Evolutionary conservation across 108 stramenopile genomes (phyloP), one percentile per base, ranked within the genome.

Genomic region (Nitzschia sp.): DNA sequence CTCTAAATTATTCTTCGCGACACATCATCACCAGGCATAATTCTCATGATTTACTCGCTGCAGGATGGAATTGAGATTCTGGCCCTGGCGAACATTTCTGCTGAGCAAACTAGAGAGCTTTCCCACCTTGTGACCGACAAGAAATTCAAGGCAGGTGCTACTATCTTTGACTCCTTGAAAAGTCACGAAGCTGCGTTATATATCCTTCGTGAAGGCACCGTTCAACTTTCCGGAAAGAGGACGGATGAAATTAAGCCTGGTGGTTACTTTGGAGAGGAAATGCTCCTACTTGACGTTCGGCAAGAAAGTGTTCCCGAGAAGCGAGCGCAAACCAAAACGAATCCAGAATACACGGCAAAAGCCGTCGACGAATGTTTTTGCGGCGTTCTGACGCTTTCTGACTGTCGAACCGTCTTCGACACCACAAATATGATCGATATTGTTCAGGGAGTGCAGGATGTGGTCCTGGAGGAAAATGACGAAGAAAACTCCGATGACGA

Each of bases 131-230:
- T 94, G 21, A 33, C 35, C 0, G 79, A 80, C 44, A 79, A 80
- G 35, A 80, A 78, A 45, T 96, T 76, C 66, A 52, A 78, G 60
- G 73, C 80, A 34, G 93, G 88, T 3, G 79, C 83, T 30, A 65
- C 63, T 25, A 90, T 98, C 53, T 82, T 97, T 71, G 61, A 68
- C 2, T 77, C 94, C 68, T 93, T 91, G 19, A 77, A 86, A 22
- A 21, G 25, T 0, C 76, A 77, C 22, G 59, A 66, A 22, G 82
- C 86, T 0, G 56, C 88, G 1, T 58, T 92, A 35, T 88, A 86
- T 48, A 55, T 92, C 15, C 53, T 92, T 4, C 74, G 86, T 21
- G 76, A 72, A 3, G 91, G 91, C 31, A 63, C 63, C 28, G 76
- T 92, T 32, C 55, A 78, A 44, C 64, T 92, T 17, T 71, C 76